Conservation (phyloP, 257 asterid genomes). For the Rubia yunnanensis region DNA sequence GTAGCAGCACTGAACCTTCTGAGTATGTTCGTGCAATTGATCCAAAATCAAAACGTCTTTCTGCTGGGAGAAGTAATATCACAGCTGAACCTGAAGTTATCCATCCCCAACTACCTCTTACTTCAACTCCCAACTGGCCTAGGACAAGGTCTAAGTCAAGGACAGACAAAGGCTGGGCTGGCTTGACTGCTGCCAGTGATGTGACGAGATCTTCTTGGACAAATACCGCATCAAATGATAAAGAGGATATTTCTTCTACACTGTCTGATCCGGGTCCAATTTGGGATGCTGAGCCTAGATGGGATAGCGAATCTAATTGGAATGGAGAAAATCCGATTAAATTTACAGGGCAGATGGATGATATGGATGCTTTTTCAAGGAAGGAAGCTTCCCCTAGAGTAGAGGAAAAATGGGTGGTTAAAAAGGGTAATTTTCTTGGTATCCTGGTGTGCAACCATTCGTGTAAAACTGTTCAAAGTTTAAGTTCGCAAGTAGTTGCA, state of each 20-base stretch:
- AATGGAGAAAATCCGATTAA: slow-evolving; percentile 58
- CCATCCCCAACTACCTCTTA: slow-evolving; percentile 68
- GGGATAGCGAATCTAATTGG: slow-evolving; percentile 82
- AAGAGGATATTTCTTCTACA: slow-evolving; percentile 95
- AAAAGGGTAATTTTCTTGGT: slow-evolving; percentile 74
- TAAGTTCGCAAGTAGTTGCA: slow-evolving; percentile 93
- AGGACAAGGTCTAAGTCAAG: slow-evolving; percentile 87
- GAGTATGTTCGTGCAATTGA: slow-evolving; percentile 92
- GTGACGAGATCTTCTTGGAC: slow-evolving; percentile 71
- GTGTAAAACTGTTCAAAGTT: slow-evolving; percentile 88
- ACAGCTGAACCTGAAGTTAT: slow-evolving; percentile 83
- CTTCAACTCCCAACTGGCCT: slow-evolving; percentile 79
- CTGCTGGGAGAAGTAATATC: slow-evolving; percentile 65
- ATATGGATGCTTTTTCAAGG: slow-evolving; percentile 26
- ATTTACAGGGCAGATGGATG: slow-evolving; percentile 61
- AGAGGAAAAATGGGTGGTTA: slow-evolving; percentile 78
- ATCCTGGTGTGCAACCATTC: slow-evolving; percentile 88
- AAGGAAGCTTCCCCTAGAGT: slow-evolving; percentile 29
- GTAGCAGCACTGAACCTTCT: slow-evolving; percentile 85
- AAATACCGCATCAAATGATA: slow-evolving; percentile 51
- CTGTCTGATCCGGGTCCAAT: slow-evolving; percentile 97
- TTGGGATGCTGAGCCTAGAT: slow-evolving; percentile 97
- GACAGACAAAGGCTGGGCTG: slow-evolving; percentile 67
- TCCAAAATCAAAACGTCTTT: slow-evolving; percentile 76
- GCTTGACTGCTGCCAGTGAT: slow-evolving; percentile 46